Base-by-base conservation (phyloP, 202 grass and related monocot species). In the Hordeum pubiflorum region DNA sequence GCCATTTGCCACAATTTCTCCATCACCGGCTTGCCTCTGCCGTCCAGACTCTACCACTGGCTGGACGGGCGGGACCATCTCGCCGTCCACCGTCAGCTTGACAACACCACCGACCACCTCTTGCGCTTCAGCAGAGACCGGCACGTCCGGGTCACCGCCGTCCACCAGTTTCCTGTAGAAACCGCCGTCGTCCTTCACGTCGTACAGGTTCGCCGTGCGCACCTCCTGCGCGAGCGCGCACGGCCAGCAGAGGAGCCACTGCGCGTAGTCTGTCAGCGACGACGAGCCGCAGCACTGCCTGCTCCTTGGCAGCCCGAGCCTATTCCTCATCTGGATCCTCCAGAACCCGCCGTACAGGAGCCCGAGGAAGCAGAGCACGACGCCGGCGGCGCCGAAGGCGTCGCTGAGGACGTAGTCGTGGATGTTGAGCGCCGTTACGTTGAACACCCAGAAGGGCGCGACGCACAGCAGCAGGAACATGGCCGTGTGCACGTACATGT, bases 241-340 rank as follows among this genome's bases (percentile, higher is more conserved):
- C 10, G 86, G 52, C 84, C 89, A 94, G 83, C 92, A 94, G 81
- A 91, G 70, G 9, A 94, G 33, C 92, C 92, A 94, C 70, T 83
- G 86, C 13, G 63, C 12, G 55, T 88, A 89, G 74, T 93, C 86
- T 14, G 83, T 93, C 43, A 88, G 43, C 0, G 88, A 83, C 23
- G 86, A 80, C 13, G 91, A 90, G 63, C 85, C 80, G 26, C 66
- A 88, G 55, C 83, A 90, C 63, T 83, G 81, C 33, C 54, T 74
- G 39, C 50, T 90, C 22, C 80, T 34, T 3, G 91, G 91, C 39
- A 90, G 77, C 73, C 69, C 78, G 58, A 90, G 78, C 50, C 24
- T 81, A 57, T 86, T 93, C 83, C 88, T 84, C 91, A 93, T 86
- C 61, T 93, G 91, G 17, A 93, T 83, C 77, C 88, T 90, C 91